Percentiles rank a stretch among this genome's conserved stretches.
These are phyloP conservation scores for Tolypocladium ophioglossoides DNA, from an alignment of 2,329 filamentous ascomycete species.

Conservation along the genomic window DNA sequence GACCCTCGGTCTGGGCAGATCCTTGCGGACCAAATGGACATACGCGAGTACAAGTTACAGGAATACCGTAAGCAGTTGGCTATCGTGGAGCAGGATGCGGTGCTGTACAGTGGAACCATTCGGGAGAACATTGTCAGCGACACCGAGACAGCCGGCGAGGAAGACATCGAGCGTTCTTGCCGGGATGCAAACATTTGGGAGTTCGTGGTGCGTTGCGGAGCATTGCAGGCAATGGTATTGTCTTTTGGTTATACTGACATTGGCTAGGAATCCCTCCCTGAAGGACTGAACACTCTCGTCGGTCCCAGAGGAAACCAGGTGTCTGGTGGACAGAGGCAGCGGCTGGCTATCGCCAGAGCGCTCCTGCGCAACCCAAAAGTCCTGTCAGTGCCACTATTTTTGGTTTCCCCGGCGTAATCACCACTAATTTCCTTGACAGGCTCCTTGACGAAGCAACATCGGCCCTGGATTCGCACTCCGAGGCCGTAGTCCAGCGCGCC, in stretches of 20 bases:
- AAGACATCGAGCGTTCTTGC: conserved; percentile 31
- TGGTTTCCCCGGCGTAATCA: too few species aligned
- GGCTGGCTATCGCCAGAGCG: conserved; percentile 56
- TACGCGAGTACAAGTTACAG: conserved; percentile 9
- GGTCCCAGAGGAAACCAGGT: conserved; percentile 53
- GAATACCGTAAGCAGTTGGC: conserved; percentile 14
- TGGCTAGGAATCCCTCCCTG: conserved; percentile 23
- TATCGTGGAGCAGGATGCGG: conserved; percentile 17
- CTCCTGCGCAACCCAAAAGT: conserved; percentile 52
- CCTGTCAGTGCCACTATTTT: conserved; percentile 17
- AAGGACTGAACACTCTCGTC: conserved; percentile 47
- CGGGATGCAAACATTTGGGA: conserved; percentile 36
- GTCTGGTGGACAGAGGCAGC: conserved; percentile 58
- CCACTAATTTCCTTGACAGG: neutral
- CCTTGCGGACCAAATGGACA: conserved; percentile 7
- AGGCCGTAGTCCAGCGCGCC: conserved; percentile 16
- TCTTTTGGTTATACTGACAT: too few species aligned
- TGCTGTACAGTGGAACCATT: conserved; percentile 30
- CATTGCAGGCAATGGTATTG: too few species aligned
- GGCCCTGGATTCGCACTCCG: conserved; percentile 47
- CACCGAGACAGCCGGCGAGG: conserved; percentile 15
- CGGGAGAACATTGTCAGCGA: conserved; percentile 33
- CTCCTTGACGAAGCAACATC: conserved; percentile 58
- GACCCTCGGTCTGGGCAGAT: conserved; percentile 2
- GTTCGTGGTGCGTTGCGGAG: conserved; percentile 26